Percentiles rank a stretch among this genome's conserved stretches.
Evolutionary conservation across 2,329 filamentous ascomycete genomes (phyloP).

Genomic region (Metarhizium robertsii): DNA sequence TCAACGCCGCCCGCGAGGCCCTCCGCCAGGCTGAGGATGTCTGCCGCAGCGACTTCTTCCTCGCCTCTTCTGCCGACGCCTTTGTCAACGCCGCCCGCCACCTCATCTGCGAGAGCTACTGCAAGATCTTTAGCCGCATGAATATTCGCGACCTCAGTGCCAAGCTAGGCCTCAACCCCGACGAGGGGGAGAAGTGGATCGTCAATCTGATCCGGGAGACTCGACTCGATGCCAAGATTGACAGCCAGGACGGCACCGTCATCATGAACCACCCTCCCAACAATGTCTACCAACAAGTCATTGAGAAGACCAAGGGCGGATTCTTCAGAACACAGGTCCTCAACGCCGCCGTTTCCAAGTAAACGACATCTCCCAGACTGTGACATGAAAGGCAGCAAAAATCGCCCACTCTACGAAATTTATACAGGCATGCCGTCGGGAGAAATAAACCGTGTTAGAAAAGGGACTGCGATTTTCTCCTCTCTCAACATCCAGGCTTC

Average conservation of each 20-base stretch:
- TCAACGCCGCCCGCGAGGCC: conserved; percentile 89
- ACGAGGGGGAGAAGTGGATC: conserved; percentile 99
- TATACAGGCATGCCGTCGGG: background rate
- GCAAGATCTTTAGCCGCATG: conserved; percentile 98
- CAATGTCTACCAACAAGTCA: conserved; percentile 98
- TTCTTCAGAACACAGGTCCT: conserved; percentile 98
- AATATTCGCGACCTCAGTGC: conserved; percentile 95
- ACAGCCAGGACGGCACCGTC: conserved; percentile 97
- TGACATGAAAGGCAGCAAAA: conserved; percentile 1
- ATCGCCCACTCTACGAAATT: background rate
- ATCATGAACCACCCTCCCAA: conserved; percentile 99
- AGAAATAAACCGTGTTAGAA: background rate
- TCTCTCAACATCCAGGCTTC: background rate
- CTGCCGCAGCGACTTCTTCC: conserved; percentile 90
- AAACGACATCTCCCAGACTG: conserved; percentile 13
- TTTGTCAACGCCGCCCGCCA: conserved; percentile 94
- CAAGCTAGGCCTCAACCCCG: conserved; percentile 81
- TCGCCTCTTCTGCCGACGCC: conserved; percentile 70
- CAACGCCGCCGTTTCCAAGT: conserved; percentile 54
- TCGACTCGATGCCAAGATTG: conserved; percentile 95
- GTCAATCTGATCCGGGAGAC: conserved; percentile 98
- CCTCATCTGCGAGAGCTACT: conserved; percentile 97
- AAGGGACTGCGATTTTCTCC: background rate
- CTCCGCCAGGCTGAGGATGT: conserved; percentile 84
- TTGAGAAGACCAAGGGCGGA: conserved; percentile 96